Evolutionary conservation across 495 filamentous ascomycete species (phyloP), one percentile per base, ranked within the genome.

Genomic region (Penicillium turbatum): DNA sequence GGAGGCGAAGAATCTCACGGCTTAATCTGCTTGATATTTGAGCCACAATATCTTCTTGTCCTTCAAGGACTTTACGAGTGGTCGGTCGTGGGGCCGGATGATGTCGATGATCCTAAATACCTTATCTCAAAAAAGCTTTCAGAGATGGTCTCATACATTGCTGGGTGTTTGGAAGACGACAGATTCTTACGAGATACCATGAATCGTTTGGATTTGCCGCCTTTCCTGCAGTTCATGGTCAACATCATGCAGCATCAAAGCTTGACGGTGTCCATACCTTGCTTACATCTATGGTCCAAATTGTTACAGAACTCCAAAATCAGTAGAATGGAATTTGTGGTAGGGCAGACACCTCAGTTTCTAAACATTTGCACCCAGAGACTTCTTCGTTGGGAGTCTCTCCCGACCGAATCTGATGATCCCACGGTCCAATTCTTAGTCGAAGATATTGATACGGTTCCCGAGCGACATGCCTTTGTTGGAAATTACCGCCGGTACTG

Each of bases 401-500:
- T 97, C 19, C 86, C 90, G 0, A 81, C 88, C 47, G 87, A 95
- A 54, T 87, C 84, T 0, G 82, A 89, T 13, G 83, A 97, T 65
- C 81, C 87, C 7, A 89, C 86, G 12, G 79, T 92, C 27, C 71
- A 89, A 32, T 91, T 96, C 53, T 79, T 99, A 6, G 72, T 88
- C 45, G 90, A 96, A 55, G 93, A 99, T 65, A 89, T 96, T 30
- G 95, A 97, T 67, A 97, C 93, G 0, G 77, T 92, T 29, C 95
- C 95, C 1, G 95, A 99, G 67, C 79, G 88, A 21, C 93, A 99
- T 72, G 89, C 92, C 11, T 99, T 99, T 66, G 79, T 97, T n/a
- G 92, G 93, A 1, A 97, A 97, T 61, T 99, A 97, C 65, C 78
- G 92, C 19, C 82, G 95, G 41, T 97, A 95, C 60, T 93, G 91